Evolutionary conservation across 1,139 yeast species (phyloP), one percentile per base, ranked within the genome.

Genomic region (Yamadazyma triangularis): DNA sequence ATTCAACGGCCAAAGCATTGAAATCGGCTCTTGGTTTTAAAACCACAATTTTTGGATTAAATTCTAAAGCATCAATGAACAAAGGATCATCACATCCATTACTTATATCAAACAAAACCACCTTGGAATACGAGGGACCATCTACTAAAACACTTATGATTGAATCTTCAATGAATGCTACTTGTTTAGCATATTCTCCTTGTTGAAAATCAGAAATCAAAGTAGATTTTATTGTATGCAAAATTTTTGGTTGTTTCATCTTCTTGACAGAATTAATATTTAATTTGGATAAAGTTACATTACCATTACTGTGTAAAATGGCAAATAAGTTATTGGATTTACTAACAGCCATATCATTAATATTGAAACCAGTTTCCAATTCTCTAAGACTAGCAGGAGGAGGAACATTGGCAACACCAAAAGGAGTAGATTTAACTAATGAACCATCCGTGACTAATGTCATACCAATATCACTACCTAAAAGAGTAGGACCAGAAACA

Each of bases 361-460:
- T 77, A 33, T 74, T 71, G 2, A 58, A 64, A 1, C 34, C 45
- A 8, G 79, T 58, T 11, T 70, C 72, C 28, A 83, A 56, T 29
- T 79, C 85, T 39, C 95, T 70, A 53, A 72, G 83, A 24, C 87
- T 72, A 51, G 86, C 77, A 25, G 99, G 99, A 2, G 99, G 99
- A 3, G 99, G 99, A 4, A 88, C 93, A 52, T 81, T 87, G 1
- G 96, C 96, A 23, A 81, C 56, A 1, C 83, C 70, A 24, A 93
- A 64, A 0, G 98, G 97, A 0, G 98, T 89, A 19, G 88, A 60
- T 45, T 79, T 77, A 20, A 82, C 70, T n/a, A 68, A 66, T 2
- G 58, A 47, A 3, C 96, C 96, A 60, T 93, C 98, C 23, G 83
- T 66, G 1, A 91, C 96, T 23, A 83, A 60, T 8, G 79, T 74